Percentiles rank a stretch among this genome's conserved stretches.
phyloP scores from a whole-genome alignment of 108 stramenopile species.

The Epipyxis sp. region DNA sequence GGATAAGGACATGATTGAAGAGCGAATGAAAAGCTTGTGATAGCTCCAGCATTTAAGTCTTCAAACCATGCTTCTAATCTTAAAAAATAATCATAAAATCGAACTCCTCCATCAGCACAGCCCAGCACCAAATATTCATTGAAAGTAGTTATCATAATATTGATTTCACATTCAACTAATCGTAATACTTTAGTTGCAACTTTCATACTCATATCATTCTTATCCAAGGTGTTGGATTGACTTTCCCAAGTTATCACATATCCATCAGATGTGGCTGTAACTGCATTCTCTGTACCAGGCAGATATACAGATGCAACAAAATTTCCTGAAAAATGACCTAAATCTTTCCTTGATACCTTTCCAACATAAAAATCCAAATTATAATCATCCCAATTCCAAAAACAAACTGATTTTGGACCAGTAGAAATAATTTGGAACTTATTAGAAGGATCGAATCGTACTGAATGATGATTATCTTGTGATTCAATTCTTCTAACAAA shows the following conservation, averaged over 20 bases:
- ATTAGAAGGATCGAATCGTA: constrained; percentile 47
- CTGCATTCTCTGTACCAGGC: constrained; percentile 42
- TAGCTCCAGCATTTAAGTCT: constrained; percentile 57
- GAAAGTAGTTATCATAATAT: constrained; percentile 18
- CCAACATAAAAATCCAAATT: constrained; percentile 42
- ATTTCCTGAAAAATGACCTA: constrained; percentile 33
- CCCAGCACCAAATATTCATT: constrained; percentile 53
- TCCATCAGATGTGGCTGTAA: constrained; percentile 56
- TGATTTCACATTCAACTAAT: constrained; percentile 22
- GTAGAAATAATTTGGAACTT: constrained; percentile 49
- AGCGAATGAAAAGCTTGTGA: constrained; percentile 60
- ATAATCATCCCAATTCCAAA: constrained; percentile 55
- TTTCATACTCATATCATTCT: background rate
- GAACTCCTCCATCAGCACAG: constrained; percentile 56
- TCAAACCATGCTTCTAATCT: constrained; percentile 65
- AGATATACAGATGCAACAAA: constrained; percentile 49
- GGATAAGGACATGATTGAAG: constrained; percentile 9
- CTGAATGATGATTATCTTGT: background rate
- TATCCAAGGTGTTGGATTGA: background rate
- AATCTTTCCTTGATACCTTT: constrained; percentile 43
- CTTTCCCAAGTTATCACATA: constrained; percentile 51
- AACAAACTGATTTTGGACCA: constrained; percentile 46
- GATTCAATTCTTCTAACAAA: no score
- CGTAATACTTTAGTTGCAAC: constrained; percentile 29
- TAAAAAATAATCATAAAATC: constrained; percentile 58